phyloP scores from a whole-genome alignment of 2,329 filamentous ascomycete genomes.

The Alternaria panax region DNA sequence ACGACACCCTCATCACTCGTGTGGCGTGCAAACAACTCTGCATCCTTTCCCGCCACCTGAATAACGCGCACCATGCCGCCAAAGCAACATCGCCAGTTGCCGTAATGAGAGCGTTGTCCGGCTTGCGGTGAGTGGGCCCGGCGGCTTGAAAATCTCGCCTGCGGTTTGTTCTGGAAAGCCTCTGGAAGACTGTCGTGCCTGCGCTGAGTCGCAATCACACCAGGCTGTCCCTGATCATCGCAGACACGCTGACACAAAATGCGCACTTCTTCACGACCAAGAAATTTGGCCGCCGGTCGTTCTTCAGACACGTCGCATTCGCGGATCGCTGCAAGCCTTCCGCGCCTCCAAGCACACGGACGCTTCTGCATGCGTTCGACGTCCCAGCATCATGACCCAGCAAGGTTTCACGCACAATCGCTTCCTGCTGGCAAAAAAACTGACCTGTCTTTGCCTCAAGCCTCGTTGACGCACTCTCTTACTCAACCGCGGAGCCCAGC shows the following conservation, averaged over 20 bases:
- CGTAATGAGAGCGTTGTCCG: conserved; percentile 35
- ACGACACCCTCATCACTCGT: conserved; percentile 3
- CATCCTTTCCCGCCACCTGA: background rate
- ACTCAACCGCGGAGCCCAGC: conserved; percentile 7
- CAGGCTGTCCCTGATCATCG: conserved; percentile 14
- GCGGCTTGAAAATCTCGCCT: conserved; percentile 30
- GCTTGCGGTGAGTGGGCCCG: conserved; percentile 28
- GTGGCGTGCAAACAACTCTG: background rate
- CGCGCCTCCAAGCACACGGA: conserved; percentile 39
- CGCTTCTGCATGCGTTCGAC: conserved; percentile 39
- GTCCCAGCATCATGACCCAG: conserved; percentile 28
- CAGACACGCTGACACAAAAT: conserved; percentile 22
- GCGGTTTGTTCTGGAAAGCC: conserved; percentile 33
- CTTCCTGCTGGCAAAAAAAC: conserved; percentile 27
- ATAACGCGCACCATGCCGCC: background rate
- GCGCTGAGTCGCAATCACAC: conserved; percentile 16
- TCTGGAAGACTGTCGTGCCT: conserved; percentile 20
- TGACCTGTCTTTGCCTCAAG: conserved; percentile 24
- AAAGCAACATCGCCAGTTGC: conserved; percentile 13
- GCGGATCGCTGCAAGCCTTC: conserved; percentile 44
- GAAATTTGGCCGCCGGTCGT: conserved; percentile 23
- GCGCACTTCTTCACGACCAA: conserved; percentile 1
- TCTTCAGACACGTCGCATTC: conserved; percentile 37
- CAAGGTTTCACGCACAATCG: conserved; percentile 40
- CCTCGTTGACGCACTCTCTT: conserved; percentile 8